Base-by-base conservation (phyloP, 257 asterid species). In the Craterostigma plantagineum region DNA sequence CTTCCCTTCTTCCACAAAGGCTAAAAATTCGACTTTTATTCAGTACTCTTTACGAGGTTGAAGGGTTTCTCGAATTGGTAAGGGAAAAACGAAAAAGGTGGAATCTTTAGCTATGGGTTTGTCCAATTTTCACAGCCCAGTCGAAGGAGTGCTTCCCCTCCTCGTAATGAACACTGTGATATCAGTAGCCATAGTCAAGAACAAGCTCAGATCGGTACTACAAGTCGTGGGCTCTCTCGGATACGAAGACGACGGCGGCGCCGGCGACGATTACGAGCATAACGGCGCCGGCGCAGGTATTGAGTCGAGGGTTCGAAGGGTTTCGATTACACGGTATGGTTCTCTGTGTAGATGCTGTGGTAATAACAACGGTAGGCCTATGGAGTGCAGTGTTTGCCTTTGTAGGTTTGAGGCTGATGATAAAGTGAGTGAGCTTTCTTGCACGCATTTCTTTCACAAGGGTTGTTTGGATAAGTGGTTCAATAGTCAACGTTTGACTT, bases 371-470 rank as follows among this genome's bases (percentile, higher is more conserved):
- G 13, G 17, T n/a, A 12, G 45, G 17, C 18, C 56, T 36, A 50
- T 38, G 58, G 69, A 62, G n/a, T n/a, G n/a, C 54, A 64, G 74
- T 11, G 90, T 79, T 14, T 79, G 92, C 49, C 54, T 79, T 39
- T 64, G 66, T 54, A 33, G 64, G 27, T 75, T 69, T 45, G 64
- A 69, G 27, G 70, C 30, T 0, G 66, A 69, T 0, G 76, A 69
- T 55, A 72, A 72, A 50, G 78, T 70, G 46, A 68, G 80, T 37
- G 78, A 72, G 63, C 72, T 79, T 43, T 69, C 76, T 54, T 79
- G 92, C 60, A 67, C 66, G 59, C 87, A 79, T 65, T 67, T 79
- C 60, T 79, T 79, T 50, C 87, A 79, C 30, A 72, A 51, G 42
- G 60, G 53, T 1, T 79, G 92, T 63, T 59, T 75, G 58, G 80